Conservation (phyloP, 139 green algal species). For the Coelastrella sp. region DNA sequence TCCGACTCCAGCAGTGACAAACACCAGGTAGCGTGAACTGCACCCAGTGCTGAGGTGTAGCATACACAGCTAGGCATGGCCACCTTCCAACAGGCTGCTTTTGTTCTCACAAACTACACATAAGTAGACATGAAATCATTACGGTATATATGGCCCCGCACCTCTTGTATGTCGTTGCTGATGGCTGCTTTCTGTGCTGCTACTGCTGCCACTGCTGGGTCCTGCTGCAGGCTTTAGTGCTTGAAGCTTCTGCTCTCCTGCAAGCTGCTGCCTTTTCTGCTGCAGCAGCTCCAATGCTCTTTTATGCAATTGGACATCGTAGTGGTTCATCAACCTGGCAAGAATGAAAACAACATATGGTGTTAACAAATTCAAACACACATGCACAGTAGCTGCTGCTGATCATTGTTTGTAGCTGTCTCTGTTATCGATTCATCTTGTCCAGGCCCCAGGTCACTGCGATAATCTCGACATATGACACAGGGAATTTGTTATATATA, state of each 20-base stretch:
- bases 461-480: no score
- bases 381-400: neutral
- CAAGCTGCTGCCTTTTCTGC: neutral
- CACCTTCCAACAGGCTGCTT: neutral
- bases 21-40: no score
- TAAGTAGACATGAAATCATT: neutral
- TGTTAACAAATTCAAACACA: neutral
- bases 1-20: no score
- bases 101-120: neutral
- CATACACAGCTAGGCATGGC: no score
- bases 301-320: slow-evolving; percentile 58
- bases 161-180: neutral
- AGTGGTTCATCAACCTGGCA: slow-evolving; percentile 50
- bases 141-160: neutral
- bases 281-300: slow-evolving; percentile 48
- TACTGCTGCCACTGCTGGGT: neutral
- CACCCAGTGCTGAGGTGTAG: no score
- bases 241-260: slow-evolving; percentile 14
- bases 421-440: no score
- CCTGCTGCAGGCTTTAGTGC: neutral
- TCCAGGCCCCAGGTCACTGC: no score
- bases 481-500: no score
- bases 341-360: neutral
- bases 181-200: neutral
- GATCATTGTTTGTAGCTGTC: no score